Evolutionary conservation across 768 basidiomycete species (phyloP), one percentile per base, ranked within the genome.

Genomic region (Pleurotus tuber-regium): DNA sequence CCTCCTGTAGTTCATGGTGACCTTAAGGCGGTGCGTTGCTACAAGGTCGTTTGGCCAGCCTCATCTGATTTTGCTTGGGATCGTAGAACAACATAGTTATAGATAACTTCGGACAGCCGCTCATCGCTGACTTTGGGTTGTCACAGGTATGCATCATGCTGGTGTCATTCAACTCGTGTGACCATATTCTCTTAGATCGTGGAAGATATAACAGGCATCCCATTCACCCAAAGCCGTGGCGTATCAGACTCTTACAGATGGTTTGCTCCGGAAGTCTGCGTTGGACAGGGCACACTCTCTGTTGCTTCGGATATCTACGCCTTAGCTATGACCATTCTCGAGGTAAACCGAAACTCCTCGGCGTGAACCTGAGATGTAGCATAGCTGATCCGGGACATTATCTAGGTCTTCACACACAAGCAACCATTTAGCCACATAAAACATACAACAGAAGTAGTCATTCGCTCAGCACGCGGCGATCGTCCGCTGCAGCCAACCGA

Each of bases 61-160:
- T n/a, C 6, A 44, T 30, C 16, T n/a, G n/a, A n/a, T n/a, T 10
- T 16, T 14, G 19, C 26, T 8, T 11, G 26, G n/a, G n/a, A n/a
- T 23, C 39, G 7, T 43, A 83, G 80, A 69, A 68, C 29, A 83
- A 79, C 54, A 70, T 83, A 16, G 67, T 78, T 16, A 73, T 83
- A 19, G 62, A 75, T 56, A 58, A 60, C 4, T 38, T 56, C 33
- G 79, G 79, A 0, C 63, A 70, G 16, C 80, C 81, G 24, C 67
- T 82, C 11, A 64, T 83, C 12, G 73, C 81, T 8, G 81, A 83
- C 56, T 83, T 83, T 57, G 79, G 81, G 24, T 69, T 83, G 42
- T 77, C 80, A 8, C 73, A 75, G 62, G 80, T 78, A 52, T 19
- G 64, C 9, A 31, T 35, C 23, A 23, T 5, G 16, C 4, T 24